phyloP scores from a whole-genome alignment of 192 early-diverging fungal species.

The Coemansia sp. region DNA sequence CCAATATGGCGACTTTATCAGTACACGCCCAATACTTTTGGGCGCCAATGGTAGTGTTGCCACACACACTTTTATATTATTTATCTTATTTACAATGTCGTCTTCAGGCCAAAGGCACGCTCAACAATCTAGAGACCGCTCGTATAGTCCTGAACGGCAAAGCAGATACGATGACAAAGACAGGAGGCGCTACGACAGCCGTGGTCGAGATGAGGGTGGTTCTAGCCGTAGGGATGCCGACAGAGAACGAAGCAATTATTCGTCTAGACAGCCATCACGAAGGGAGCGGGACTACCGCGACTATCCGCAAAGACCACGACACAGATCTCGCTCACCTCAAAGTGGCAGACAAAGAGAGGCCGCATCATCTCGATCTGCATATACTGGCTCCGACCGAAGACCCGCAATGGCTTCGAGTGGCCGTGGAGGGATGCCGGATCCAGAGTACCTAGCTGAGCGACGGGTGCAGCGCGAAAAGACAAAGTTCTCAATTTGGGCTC shows the following conservation, averaged over 20 bases:
- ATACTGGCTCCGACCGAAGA: neutral
- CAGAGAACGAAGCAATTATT: neutral
- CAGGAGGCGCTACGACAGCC: neutral
- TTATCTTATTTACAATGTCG: neutral
- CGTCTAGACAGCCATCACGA: neutral
- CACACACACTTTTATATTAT: neutral
- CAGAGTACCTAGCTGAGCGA: slow-evolving; percentile 41
- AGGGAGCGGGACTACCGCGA: slow-evolving; percentile 2
- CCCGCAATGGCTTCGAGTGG: neutral
- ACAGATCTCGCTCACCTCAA: slow-evolving; percentile 5
- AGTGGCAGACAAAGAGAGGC: neutral
- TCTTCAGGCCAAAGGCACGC: neutral
- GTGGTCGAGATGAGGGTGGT: neutral
- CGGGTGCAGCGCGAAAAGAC: slow-evolving; percentile 46
- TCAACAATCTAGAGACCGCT: slow-evolving; percentile 1
- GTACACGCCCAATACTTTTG: neutral
- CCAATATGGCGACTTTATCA: neutral
- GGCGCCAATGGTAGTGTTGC: neutral
- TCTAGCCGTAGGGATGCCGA: neutral
- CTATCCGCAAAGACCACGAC: neutral
- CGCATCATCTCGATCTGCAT: neutral
- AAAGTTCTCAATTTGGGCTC: slow-evolving; percentile 59
- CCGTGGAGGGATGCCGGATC: slow-evolving; percentile 21
- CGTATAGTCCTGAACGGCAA: neutral
- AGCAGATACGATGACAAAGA: neutral